A percentile compares a stretch with the other conserved stretches of the same genome.
These are phyloP conservation scores for Silene latifolia DNA, from an alignment of 148 eudicot genomes.

Conservation along the genomic window DNA sequence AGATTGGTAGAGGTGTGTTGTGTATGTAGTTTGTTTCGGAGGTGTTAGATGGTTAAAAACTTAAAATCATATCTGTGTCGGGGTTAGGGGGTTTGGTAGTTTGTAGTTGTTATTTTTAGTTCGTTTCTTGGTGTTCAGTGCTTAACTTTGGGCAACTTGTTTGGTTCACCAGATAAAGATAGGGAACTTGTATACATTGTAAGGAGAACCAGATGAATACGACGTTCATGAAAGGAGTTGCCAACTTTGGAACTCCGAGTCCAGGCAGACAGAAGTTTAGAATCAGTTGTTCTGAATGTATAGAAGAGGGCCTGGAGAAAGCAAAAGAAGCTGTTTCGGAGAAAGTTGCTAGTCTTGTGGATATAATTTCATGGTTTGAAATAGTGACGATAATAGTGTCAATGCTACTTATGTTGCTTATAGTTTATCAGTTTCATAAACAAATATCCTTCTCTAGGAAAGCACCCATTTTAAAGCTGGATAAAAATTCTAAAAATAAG, in stretches of 20 bases:
- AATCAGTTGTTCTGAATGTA: slow-evolving; percentile 69
- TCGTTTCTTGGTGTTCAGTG: slow-evolving; percentile 70
- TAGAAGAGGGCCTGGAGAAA: slow-evolving; percentile 76
- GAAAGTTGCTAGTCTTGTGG: slow-evolving; percentile 54
- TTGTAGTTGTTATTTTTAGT: neutral
- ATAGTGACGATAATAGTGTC: slow-evolving; percentile 53
- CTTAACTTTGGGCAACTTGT: slow-evolving; percentile 76
- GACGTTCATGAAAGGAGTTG: slow-evolving; percentile 32
- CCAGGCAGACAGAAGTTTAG: slow-evolving; percentile 50
- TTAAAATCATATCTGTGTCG: no score
- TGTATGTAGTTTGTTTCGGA: no score
- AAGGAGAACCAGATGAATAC: slow-evolving; percentile 37
- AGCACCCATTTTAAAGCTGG: slow-evolving; percentile 60
- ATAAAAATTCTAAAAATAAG: slow-evolving; percentile 82
- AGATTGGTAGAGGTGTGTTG: neutral
- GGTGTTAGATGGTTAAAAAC: no score
- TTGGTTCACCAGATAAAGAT: slow-evolving; percentile 64
- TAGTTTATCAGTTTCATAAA: neutral
- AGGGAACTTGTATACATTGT: slow-evolving; percentile 42
- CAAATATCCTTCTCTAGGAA: slow-evolving; percentile 61
- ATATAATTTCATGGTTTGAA: slow-evolving; percentile 57
- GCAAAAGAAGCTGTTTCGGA: slow-evolving; percentile 61
- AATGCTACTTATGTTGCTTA: slow-evolving; percentile 41
- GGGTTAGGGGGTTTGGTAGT: neutral
- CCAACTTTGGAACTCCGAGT: slow-evolving; percentile 31